These are phyloP conservation scores for Pyrrhoderma lamaoense DNA, from an alignment of 1,284 basidiomycete genomes.

Conservation along the genomic window DNA sequence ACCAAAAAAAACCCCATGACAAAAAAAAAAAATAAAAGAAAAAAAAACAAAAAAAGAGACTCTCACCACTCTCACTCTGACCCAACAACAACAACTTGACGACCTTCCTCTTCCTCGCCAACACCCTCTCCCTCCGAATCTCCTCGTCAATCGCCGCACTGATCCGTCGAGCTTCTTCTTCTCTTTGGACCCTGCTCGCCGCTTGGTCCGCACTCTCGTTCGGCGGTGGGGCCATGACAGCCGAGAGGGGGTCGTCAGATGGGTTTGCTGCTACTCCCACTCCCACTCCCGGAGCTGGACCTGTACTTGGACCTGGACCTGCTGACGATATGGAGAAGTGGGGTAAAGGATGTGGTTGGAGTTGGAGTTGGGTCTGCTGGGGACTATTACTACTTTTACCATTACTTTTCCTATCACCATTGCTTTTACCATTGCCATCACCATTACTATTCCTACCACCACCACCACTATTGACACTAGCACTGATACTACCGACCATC, in stretches of 20 bases:
- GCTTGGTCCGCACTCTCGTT: constrained; percentile 43
- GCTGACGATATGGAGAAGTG: too few relatives aligned
- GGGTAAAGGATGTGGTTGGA: too few relatives aligned
- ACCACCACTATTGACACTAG: too few relatives aligned
- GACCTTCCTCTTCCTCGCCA: constrained; percentile 49
- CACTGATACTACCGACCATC: too few relatives aligned
- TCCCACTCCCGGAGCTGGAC: too few relatives aligned
- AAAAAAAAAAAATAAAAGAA: neutral
- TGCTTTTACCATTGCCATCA: too few relatives aligned
- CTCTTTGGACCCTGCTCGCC: constrained; percentile 31
- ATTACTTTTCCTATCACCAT: too few relatives aligned
- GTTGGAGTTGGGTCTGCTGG: too few relatives aligned
- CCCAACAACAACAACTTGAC: constrained; percentile 61
- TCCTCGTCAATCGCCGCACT: constrained; percentile 51
- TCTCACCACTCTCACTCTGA: constrained; percentile 27
- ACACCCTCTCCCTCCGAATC: constrained; percentile 40
- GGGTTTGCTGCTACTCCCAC: too few relatives aligned
- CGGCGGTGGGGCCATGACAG: constrained; percentile 29
- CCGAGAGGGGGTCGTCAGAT: constrained; percentile 30
- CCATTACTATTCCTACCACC: too few relatives aligned
- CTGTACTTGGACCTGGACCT: too few relatives aligned
- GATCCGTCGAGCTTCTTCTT: constrained; percentile 39
- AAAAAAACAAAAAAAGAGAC: constrained; percentile 9
- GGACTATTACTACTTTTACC: too few relatives aligned
- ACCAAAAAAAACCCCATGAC: neutral